A percentile compares a stretch with the other conserved stretches of the same genome.
These are phyloP conservation scores for Boletus coccyginus DNA, from an alignment of 768 basidiomycete species.

Conservation along the genomic window DNA sequence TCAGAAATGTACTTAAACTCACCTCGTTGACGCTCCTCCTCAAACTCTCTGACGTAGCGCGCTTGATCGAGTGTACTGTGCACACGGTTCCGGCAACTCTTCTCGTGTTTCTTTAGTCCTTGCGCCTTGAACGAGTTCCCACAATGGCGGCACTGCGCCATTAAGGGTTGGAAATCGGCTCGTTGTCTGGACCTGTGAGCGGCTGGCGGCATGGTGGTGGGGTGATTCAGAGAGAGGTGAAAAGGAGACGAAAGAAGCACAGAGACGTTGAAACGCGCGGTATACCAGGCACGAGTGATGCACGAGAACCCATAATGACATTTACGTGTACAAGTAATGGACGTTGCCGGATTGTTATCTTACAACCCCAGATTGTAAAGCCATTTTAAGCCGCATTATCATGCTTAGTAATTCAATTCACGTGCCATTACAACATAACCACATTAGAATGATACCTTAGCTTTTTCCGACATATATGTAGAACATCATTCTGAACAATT, in stretches of 20 bases:
- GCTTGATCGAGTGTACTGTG: background rate
- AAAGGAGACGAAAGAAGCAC: background rate
- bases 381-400: background rate
- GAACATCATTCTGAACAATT: too few relatives aligned
- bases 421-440: background rate
- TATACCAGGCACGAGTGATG: background rate
- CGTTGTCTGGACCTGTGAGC: background rate
- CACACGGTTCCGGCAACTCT: background rate
- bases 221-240: background rate
- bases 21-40: background rate
- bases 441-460: background rate
- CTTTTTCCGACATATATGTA: conserved; percentile 1
- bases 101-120: background rate
- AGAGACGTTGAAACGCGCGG: too few relatives aligned
- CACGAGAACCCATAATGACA: background rate
- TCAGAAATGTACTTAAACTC: too few relatives aligned
- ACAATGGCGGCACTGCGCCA: background rate
- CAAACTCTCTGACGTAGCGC: background rate
- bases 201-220: background rate
- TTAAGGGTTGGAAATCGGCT: background rate
- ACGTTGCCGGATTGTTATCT: background rate
- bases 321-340: background rate
- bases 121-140: background rate
- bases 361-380: background rate
- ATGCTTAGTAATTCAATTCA: background rate